Conservation (phyloP, 495 filamentous ascomycete species). For the Aspergillus kassunensis region DNA sequence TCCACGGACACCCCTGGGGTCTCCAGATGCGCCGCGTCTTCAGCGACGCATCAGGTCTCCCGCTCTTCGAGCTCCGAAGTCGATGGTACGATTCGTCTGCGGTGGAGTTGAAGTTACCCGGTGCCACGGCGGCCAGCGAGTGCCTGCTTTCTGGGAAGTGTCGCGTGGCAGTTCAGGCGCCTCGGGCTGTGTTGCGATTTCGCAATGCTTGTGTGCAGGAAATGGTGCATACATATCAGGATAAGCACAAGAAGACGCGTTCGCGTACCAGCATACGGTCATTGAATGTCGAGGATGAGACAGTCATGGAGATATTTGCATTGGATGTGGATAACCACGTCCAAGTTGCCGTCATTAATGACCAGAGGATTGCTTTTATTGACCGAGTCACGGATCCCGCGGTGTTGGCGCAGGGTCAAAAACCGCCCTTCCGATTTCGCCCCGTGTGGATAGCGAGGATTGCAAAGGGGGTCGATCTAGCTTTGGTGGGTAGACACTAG, state of each 20-base stretch:
- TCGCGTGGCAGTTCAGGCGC: conserved; percentile 11
- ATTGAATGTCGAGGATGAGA: neutral
- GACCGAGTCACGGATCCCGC: conserved; percentile 7
- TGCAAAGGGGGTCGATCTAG: conserved; percentile 16
- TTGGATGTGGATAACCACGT: conserved; percentile 15
- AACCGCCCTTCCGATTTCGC: conserved; percentile 17
- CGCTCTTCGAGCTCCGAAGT: conserved; percentile 17
- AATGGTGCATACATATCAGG: neutral
- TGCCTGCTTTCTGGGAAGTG: conserved; percentile 11
- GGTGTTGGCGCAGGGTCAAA: conserved; percentile 14
- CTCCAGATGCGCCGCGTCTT: conserved; percentile 15
- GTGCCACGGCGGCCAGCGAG: neutral
- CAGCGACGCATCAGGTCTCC: conserved; percentile 13
- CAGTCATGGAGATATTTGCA: conserved; percentile 9
- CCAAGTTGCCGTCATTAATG: conserved; percentile 11
- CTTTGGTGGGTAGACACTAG: conserved; percentile 13
- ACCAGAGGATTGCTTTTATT: conserved; percentile 10
- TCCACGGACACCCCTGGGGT: conserved; percentile 15
- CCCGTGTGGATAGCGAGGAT: conserved; percentile 15
- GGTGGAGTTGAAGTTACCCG: conserved; percentile 14
- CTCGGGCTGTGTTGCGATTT: conserved; percentile 12
- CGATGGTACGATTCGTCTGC: conserved; percentile 17
- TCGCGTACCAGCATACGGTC: neutral
- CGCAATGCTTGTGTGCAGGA: conserved; percentile 4
- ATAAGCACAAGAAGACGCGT: neutral